phyloP scores from a whole-genome alignment of 371 early-diverging fungal species.

The Blakeslea trispora region DNA sequence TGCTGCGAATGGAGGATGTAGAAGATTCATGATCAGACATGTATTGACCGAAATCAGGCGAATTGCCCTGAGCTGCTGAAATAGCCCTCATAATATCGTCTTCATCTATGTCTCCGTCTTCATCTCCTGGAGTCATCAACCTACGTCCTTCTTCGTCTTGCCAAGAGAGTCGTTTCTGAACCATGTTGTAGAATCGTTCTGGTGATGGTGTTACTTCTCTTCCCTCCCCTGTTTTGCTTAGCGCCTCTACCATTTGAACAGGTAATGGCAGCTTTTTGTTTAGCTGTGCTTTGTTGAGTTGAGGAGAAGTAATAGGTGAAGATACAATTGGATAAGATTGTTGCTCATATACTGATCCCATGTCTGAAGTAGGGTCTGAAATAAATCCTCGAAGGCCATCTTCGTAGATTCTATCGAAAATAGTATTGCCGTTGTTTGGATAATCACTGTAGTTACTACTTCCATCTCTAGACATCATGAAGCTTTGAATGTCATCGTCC shows the following conservation, averaged over 20 bases:
- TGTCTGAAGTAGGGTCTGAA: constrained; percentile 32
- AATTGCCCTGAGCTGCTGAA: constrained; percentile 4
- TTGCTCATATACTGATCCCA: constrained; percentile 7
- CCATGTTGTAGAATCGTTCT: constrained; percentile 50
- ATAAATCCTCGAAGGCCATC: constrained; percentile 56
- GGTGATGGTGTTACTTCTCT: constrained; percentile 42
- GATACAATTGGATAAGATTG: background rate
- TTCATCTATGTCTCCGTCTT: constrained; percentile 4
- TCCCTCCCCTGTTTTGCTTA: background rate
- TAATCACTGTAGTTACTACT: no score
- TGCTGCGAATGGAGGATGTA: constrained; percentile 45
- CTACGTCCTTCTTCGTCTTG: constrained; percentile 23
- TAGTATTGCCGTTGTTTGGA: constrained; percentile 50
- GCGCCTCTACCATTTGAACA: background rate
- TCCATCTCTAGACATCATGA: background rate
- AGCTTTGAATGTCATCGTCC: constrained; percentile 4
- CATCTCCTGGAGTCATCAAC: background rate
- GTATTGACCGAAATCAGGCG: constrained; percentile 39
- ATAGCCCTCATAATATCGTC: constrained; percentile 10
- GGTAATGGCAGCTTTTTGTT: constrained; percentile 9
- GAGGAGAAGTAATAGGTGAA: background rate
- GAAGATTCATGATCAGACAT: constrained; percentile 44
- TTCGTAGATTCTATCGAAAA: constrained; percentile 65
- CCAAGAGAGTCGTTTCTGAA: constrained; percentile 43
- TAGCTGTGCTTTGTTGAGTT: constrained; percentile 8